Evolutionary conservation across 106 monocot species (phyloP), one percentile per base, ranked within the genome.

Genomic region (Narthecium ossifragum): DNA sequence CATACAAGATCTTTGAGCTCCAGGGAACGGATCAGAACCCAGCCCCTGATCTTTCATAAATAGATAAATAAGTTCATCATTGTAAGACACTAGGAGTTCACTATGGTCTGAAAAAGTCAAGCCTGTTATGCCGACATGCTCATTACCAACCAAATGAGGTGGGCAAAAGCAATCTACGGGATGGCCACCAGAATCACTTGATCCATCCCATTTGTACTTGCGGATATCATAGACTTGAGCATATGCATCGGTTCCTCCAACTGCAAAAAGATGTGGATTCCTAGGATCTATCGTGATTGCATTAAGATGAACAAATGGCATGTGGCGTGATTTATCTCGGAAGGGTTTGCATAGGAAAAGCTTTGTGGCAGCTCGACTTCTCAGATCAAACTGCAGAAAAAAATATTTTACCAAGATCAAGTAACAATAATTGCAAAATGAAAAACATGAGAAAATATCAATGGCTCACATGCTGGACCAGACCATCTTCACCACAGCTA

Each of bases 161-260:
- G 98, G 90, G 37, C 87, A 87, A 54, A 87, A 98, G 54, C 66
- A 81, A 57, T 98, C 74, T 31, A 48, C 23, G 0, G 87, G 79
- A 24, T 51, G 34, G 23, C 69, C 71, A 17, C 69, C 71, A 17
- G 2, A 65, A 34, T 74, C 53, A 50, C 30, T 34, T 52, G 79
- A 79, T 48, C 74, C 75, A 54, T 66, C 75, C 73, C 62, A 74
- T 17, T 70, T 82, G 53, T 67, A 84, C 66, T 77, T 87, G 51
- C 91, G 78, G 33, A 98, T 82, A 55, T 98, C 91, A 65, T 87
- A 98, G 28, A 91, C 37, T 29, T 81, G 78, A 46, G 83, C 81
- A 76, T 73, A 98, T 59, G 74, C 84, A 53, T 91, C 91, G 17
- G 62, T 62, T 61, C 98, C 98, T 9, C 70, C 90, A 46, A 87